These are phyloP conservation scores for Rhodomyrtus tomentosa DNA, from an alignment of 345 rosid species.

Conservation along the genomic window DNA sequence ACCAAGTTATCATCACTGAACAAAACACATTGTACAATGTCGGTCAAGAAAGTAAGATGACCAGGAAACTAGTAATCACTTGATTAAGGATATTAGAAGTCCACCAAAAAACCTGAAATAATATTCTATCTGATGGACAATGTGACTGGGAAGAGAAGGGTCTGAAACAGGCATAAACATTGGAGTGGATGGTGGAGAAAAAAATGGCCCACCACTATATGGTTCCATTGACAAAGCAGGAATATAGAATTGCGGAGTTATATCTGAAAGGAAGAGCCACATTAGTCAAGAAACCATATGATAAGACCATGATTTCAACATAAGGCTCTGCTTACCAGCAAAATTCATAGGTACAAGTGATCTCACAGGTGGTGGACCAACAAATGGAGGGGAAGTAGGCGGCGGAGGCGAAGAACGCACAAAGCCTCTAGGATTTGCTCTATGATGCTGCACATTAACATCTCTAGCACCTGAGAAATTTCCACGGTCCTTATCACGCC, in stretches of 20 bases:
- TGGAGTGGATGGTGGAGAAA: conserved; percentile 18
- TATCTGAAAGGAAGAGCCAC: conserved; percentile 17
- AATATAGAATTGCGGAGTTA: conserved; percentile 6
- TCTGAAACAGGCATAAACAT: conserved; percentile 24
- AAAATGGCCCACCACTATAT: conserved; percentile 23
- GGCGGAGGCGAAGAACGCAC: conserved; percentile 31
- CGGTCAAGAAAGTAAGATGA: background rate
- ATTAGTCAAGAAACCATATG: background rate
- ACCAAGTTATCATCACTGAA: conserved; percentile 43
- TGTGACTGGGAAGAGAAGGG: conserved; percentile 10
- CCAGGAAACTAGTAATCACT: no score
- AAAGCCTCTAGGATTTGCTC: conserved; percentile 39
- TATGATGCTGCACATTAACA: conserved; percentile 25
- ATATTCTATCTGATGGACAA: conserved; percentile 48
- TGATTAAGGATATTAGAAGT: background rate
- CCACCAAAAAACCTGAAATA: conserved; percentile 44
- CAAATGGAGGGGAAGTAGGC: conserved; percentile 14
- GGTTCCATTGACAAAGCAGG: conserved; percentile 29
- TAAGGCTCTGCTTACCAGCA: background rate
- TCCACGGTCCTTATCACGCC: conserved; percentile 45
- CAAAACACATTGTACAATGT: background rate
- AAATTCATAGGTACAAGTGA: conserved; percentile 13
- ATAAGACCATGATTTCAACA: background rate
- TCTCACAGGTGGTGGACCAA: conserved; percentile 19
- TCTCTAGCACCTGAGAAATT: conserved; percentile 36